A percentile compares a stretch with the other conserved stretches of the same genome.
Conservation (phyloP, 164 flowering plant species). For the Buxus sempervirens region DNA sequence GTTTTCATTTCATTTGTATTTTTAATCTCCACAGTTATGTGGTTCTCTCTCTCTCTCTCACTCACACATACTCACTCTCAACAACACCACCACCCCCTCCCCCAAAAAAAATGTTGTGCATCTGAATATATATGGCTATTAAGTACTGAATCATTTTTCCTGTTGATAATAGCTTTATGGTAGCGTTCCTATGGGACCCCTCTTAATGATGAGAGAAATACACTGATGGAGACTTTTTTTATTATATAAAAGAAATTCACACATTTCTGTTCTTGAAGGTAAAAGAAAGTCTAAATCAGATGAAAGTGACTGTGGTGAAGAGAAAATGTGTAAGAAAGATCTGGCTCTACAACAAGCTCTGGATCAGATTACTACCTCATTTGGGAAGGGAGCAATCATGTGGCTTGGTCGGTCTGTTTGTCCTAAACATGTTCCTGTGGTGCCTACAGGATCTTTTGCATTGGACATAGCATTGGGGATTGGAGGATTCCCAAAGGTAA, state of each 20-base stretch:
- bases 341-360: conserved; percentile 75
- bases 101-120: too few species aligned
- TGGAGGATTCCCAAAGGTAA: conserved; percentile 97
- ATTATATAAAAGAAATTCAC: background rate
- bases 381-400: conserved; percentile 95
- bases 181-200: too few species aligned
- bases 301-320: conserved; percentile 69
- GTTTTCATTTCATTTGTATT: too few species aligned
- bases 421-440: conserved; percentile 59
- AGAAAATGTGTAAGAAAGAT: conserved; percentile 74
- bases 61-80: too few species aligned
- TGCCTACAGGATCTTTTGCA: conserved; percentile 88
- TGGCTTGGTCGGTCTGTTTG: conserved; percentile 82
- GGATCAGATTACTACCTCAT: conserved; percentile 83
- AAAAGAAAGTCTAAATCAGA: conserved; percentile 61
- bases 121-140: too few species aligned
- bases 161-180: too few species aligned
- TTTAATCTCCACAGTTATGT: too few species aligned
- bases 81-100: too few species aligned
- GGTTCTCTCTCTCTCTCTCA: too few species aligned
- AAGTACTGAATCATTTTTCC: too few species aligned
- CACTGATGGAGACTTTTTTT: background rate
- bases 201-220: background rate
- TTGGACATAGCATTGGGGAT: conserved; percentile 82
- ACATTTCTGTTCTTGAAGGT: conserved; percentile 33